Conservation (phyloP, 1,284 basidiomycete genomes). For the Malassezia dermatis region DNA sequence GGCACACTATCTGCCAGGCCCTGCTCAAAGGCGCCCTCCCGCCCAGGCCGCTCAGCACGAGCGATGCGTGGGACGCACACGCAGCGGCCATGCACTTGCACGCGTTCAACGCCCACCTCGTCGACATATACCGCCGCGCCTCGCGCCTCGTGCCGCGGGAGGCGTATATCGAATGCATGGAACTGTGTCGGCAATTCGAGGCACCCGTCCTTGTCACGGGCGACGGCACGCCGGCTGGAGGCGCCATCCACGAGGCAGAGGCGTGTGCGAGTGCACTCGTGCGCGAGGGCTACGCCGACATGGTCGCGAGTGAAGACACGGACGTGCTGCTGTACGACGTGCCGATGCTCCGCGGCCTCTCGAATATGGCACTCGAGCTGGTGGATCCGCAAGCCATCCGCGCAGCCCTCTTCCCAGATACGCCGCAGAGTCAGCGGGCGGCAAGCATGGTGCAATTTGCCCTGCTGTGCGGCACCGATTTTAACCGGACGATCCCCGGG, state of each 20-base stretch:
- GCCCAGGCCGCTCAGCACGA: not conserved
- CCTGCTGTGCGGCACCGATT: constrained; percentile 45
- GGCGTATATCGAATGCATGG: constrained; percentile 29
- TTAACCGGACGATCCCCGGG: constrained; percentile 39
- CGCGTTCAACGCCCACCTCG: not conserved
- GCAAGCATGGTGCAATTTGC: constrained; percentile 37
- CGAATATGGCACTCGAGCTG: constrained; percentile 24
- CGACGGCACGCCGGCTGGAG: constrained; percentile 27
- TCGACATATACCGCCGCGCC: not conserved
- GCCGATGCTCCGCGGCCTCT: constrained; percentile 37
- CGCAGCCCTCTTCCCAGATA: constrained; percentile 22
- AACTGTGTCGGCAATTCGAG: constrained; percentile 28
- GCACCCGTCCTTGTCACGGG: constrained; percentile 42
- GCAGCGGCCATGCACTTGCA: not conserved
- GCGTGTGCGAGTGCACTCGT: constrained; percentile 44
- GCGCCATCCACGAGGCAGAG: constrained; percentile 44
- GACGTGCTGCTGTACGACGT: constrained; percentile 46
- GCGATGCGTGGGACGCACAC: not conserved
- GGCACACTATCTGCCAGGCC: not conserved
- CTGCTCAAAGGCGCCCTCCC: not conserved
- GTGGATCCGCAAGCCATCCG: constrained; percentile 27
- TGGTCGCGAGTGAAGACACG: constrained; percentile 47
- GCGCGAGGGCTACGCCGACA: constrained; percentile 33
- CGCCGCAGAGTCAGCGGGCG: constrained; percentile 13
- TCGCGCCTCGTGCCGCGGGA: constrained; percentile 20